Evolutionary conservation across 1,284 basidiomycete species (phyloP), one percentile per base, ranked within the genome.

Genomic region (Exobasidium cylindrosporum): DNA sequence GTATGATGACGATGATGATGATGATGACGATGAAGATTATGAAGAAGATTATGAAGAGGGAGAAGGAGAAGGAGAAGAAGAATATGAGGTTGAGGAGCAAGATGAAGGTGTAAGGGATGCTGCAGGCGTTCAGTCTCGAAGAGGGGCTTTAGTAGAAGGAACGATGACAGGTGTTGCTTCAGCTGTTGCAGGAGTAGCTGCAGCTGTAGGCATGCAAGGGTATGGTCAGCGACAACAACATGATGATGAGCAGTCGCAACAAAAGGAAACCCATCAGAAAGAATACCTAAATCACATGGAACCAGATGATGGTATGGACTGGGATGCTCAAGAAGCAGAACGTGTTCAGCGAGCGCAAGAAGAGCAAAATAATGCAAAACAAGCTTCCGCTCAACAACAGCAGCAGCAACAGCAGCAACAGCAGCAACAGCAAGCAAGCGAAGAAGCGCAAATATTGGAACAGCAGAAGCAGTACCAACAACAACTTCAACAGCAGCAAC

Each of bases 291-390:
- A 2, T 17, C 60, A 55, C 45, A 83, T 83, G 73, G 83, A 83
- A 66, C 83, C 82, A 14, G 83, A 83, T 64, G 83, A 83, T 68
- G 82, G 83, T 17, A 81, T 83, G 67, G 82, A 81, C 58, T 83
- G 83, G 83, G 83, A 83, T 21, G 81, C 81, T 53, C 72, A 73
- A 31, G 81, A 82, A n/a, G 81, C 73, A 4, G 76, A 78, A 46
- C 76, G 79, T 24, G 68, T 77, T 26, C 81, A 81, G 61, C 70
- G 69, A 49, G 67, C 63, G 32, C 69, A 68, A 21, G 62, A 66
- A 52, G 68, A 62, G 5, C 56, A 58, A 64, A 76, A 30, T 29
- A 21, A 24, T 30, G 31, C 31, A 4, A 55, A 31, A 28, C 53
- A 55, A 44, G 53, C 53, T 4, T 23, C 53, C 5, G 47, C 7